Base-by-base conservation (phyloP, 2,329 filamentous ascomycete species). In the Cercospora berteroae region DNA sequence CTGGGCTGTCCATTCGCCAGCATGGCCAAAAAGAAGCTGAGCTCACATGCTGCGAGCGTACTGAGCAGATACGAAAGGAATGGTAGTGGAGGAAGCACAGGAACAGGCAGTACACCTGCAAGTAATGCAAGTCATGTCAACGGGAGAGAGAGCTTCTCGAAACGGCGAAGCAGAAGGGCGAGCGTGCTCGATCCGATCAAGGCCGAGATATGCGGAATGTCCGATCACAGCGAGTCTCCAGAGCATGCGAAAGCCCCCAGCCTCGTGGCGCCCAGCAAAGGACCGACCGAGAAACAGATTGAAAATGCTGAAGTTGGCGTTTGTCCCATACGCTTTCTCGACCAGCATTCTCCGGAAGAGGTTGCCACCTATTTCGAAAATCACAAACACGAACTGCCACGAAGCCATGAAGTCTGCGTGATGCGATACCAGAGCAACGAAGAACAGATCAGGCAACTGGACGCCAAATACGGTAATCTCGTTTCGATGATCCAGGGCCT, bases 401-500 rank as follows among this genome's bases (percentile, higher is more conserved):
- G 94, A 74, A 97, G 93, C 77, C 94, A 98, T 80, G 93, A 96
- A 77, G 87, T 97, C 55, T 98, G 94, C 79, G 89, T 98, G 68
- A 89, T 91, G 75, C 88, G 94, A 66, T 97, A 97, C 77, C 92
- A 96, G 80, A 90, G 88, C 79, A 94, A 94, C 75, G 90, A 94
- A 73, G 87, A 91, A 70, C 91, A 94, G 75, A 91, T 96, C 76
- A 88, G 89, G 71, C 92, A 96, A 79, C 84, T 98, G 64, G 94
- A 98, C 78, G 92, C 92, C 70, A 98, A 97, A 79, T 98, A 97
- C 77, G 93, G 93, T 71, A 94, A 90, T 77, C 83, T 97, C 52
- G 93, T 92, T 73, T 96, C 88, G 80, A 97, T 98, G 94, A 96
- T 98, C 69, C 90, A 95, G 78, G 93, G 93, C 8, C 83, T 98